Evolutionary conservation across 495 filamentous ascomycete species (phyloP).

Genomic region (Neurospora terricola): DNA sequence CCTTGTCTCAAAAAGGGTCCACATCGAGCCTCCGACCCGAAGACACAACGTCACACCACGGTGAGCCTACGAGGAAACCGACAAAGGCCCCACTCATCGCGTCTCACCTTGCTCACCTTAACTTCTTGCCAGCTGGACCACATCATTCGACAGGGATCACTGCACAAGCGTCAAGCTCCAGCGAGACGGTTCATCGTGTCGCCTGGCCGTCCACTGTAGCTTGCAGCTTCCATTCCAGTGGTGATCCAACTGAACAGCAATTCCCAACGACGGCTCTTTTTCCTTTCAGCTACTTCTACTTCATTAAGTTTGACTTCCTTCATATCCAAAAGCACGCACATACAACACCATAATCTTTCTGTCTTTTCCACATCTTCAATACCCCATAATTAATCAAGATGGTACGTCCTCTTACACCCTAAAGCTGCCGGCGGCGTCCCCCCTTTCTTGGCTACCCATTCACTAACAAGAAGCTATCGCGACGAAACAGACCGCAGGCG

Average conservation of each 20-base stretch:
- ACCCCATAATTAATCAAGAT: background rate
- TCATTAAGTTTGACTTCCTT: background rate
- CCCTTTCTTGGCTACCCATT: background rate
- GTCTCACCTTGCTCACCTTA: conserved; percentile 11
- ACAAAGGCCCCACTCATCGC: background rate
- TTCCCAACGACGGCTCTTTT: background rate
- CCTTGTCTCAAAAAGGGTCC: background rate
- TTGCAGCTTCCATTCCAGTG: background rate
- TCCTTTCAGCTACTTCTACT: background rate
- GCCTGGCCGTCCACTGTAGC: background rate
- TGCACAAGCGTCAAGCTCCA: background rate
- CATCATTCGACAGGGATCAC: background rate
- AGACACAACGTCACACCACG: background rate
- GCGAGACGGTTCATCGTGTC: background rate
- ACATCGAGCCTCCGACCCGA: background rate
- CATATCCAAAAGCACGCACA: background rate
- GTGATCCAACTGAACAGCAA: background rate
- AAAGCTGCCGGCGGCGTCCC: background rate
- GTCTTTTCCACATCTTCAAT: background rate
- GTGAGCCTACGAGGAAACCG: conserved; percentile 1
- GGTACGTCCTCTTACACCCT: background rate
- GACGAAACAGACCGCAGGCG: conserved; percentile 15
- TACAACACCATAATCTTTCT: background rate
- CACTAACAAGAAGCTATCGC: background rate
- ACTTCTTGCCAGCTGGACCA: conserved; percentile 26